Percentiles rank a stretch among this genome's conserved stretches.
Conservation (phyloP, 495 filamentous ascomycete genomes). For the Penicillium coprophilum region DNA sequence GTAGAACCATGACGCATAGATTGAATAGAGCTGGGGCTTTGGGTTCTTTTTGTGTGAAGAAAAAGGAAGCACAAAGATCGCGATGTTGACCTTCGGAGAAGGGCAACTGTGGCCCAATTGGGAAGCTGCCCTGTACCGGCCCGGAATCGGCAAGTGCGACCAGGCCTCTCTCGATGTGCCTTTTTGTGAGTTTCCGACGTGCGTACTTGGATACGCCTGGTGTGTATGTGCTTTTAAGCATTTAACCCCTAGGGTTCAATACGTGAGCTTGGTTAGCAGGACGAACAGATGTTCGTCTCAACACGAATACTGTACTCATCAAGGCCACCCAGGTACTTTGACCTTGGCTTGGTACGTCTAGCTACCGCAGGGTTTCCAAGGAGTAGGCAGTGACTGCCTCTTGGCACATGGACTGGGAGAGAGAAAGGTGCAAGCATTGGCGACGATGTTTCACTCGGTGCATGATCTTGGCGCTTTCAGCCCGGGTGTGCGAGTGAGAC, state of each 20-base stretch:
- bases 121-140: conserved; percentile 21
- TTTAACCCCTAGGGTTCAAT: neutral
- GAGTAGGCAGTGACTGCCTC: no score
- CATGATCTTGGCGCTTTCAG: no score
- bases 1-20: conserved; percentile 17
- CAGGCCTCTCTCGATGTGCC: neutral
- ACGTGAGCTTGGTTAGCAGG: neutral
- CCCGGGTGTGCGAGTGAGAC: no score
- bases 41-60: neutral
- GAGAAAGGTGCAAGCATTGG: no score
- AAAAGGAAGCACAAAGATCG: neutral
- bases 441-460: no score
- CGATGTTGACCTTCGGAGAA: neutral
- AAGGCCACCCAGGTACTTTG: no score
- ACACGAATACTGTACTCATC: neutral
- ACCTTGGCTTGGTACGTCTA: no score
- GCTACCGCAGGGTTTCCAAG: no score
- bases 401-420: no score
- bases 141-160: conserved; percentile 26
- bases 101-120: neutral
- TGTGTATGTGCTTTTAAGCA: neutral
- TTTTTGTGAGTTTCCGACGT: neutral
- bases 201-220: neutral
- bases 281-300: neutral
- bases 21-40: neutral